Conservation (phyloP, 2,329 filamentous ascomycete genomes). For the Colletotrichum magnum region DNA sequence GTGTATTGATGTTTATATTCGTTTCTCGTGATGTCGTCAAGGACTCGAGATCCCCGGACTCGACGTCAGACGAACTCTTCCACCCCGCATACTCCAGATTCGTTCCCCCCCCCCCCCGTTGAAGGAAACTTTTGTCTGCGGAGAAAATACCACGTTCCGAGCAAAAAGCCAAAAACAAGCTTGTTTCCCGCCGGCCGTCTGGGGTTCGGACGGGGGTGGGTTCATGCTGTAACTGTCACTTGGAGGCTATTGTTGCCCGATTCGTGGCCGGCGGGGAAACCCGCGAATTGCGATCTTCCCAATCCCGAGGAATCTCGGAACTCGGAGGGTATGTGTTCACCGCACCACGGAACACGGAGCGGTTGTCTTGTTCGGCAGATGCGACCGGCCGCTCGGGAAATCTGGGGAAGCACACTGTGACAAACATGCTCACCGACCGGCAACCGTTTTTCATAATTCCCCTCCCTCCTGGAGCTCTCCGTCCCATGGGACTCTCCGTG, state of each 20-base stretch:
- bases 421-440: no score
- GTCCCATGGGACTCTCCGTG: no score
- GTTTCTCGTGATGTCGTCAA: background rate
- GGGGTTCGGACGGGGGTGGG: background rate
- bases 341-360: slow-evolving; percentile 9
- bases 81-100: slow-evolving; percentile 15
- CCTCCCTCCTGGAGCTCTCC: no score
- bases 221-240: background rate
- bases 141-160: background rate
- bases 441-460: no score
- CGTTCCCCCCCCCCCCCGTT: background rate
- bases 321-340: background rate
- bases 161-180: slow-evolving; percentile 9
- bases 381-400: slow-evolving; percentile 11
- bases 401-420: background rate
- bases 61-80: background rate
- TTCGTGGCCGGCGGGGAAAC: background rate
- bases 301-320: slow-evolving; percentile 1
- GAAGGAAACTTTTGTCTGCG: no score
- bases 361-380: background rate
- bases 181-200: background rate
- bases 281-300: background rate
- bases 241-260: slow-evolving; percentile 19
- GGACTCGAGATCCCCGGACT: slow-evolving; percentile 2
- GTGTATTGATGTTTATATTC: background rate